Percentiles rank a stretch among this genome's conserved stretches.
phyloP scores from a whole-genome alignment of 2,329 filamentous ascomycete genomes.

The Verticillium nonalfalfae region DNA sequence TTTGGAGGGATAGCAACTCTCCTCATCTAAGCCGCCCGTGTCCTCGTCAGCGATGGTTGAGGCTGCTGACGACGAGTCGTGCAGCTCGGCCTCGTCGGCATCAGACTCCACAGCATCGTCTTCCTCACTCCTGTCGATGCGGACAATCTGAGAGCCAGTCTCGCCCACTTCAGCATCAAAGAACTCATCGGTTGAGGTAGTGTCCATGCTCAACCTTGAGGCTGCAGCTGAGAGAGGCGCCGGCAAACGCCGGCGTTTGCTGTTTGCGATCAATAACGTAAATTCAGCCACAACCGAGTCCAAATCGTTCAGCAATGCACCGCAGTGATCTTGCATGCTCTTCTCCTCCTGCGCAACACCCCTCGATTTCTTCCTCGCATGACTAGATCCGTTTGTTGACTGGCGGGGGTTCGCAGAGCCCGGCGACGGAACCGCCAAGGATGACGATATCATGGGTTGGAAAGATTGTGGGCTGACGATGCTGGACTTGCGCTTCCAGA shows the following conservation, averaged over 20 bases:
- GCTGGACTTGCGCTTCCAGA: constrained; percentile 89
- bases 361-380: constrained; percentile 27
- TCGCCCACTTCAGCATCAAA: constrained; percentile 80
- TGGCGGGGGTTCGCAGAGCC: constrained; percentile 23
- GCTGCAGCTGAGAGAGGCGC: constrained; percentile 36
- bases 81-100: constrained; percentile 45
- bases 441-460: constrained; percentile 29
- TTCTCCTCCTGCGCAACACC: constrained; percentile 46
- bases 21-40: constrained; percentile 50
- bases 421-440: constrained; percentile 35
- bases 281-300: constrained; percentile 82
- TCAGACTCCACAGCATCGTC: constrained; percentile 56
- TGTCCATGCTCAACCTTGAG: constrained; percentile 68
- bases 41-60: constrained; percentile 46
- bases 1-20: constrained; percentile 62
- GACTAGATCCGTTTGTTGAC: constrained; percentile 20
- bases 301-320: constrained; percentile 76
- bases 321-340: constrained; percentile 73
- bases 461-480: constrained; percentile 31
- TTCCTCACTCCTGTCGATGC: constrained; percentile 60
- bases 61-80: constrained; percentile 52
- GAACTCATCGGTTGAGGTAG: constrained; percentile 78
- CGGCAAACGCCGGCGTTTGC: constrained; percentile 66
- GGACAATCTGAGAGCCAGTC: constrained; percentile 60
- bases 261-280: constrained; percentile 67